These are phyloP conservation scores for Aspergillus novofumigatus DNA, from an alignment of 2,329 filamentous ascomycete genomes.

Conservation along the genomic window DNA sequence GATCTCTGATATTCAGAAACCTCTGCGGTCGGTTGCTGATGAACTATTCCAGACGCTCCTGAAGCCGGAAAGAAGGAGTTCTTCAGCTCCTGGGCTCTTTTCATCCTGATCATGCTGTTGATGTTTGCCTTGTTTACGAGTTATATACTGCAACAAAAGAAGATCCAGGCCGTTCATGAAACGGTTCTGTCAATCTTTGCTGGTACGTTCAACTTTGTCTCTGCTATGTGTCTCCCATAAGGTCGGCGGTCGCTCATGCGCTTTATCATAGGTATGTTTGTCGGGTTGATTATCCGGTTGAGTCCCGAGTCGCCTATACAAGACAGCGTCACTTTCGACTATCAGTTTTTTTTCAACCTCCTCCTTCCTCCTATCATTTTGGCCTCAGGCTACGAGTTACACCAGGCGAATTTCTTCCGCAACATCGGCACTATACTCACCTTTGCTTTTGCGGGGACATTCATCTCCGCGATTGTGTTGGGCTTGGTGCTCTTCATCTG, in stretches of 20 bases:
- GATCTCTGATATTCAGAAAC: constrained; percentile 5
- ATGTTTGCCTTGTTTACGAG: constrained; percentile 94
- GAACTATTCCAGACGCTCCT: constrained; percentile 51
- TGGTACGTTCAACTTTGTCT: constrained; percentile 48
- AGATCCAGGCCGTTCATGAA: constrained; percentile 95
- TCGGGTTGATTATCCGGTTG: constrained; percentile 81
- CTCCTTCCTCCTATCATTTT: constrained; percentile 97
- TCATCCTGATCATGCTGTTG: constrained; percentile 91
- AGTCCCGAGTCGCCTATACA: constrained; percentile 78
- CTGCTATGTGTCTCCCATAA: background rate
- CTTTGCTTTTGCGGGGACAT: constrained; percentile 95
- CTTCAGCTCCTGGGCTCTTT: constrained; percentile 92
- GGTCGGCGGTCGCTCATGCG: constrained; percentile 5
- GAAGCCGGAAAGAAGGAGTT: constrained; percentile 91
- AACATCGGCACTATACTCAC: constrained; percentile 97
- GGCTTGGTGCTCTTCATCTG: constrained; percentile 85
- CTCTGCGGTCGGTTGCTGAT: constrained; percentile 18
- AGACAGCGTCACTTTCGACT: constrained; percentile 91
- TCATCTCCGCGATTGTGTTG: constrained; percentile 93
- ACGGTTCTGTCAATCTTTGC: constrained; percentile 98
- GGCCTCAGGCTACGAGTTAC: constrained; percentile 92
- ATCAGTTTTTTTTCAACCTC: constrained; percentile 99
- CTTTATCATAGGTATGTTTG: constrained; percentile 71
- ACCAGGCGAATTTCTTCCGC: constrained; percentile 98
- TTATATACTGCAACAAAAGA: constrained; percentile 93